phyloP scores from a whole-genome alignment of 2,329 filamentous ascomycete species.

The Ceratocystis papillata region DNA sequence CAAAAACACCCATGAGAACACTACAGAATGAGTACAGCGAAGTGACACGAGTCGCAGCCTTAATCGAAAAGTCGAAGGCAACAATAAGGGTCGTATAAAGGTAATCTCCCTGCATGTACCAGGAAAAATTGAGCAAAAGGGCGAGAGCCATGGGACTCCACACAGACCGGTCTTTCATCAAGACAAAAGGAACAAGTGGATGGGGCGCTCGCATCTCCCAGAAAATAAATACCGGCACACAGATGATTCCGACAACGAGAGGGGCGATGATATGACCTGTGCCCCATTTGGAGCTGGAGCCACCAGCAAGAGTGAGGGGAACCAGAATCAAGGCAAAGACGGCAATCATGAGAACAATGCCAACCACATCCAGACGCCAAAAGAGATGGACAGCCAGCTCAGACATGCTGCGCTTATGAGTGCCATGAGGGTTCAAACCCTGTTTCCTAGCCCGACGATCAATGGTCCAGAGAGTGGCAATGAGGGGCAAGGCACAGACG shows the following conservation, averaged over 20 bases:
- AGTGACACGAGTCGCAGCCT: constrained; percentile 47
- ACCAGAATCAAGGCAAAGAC: constrained; percentile 39
- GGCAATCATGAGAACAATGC: constrained; percentile 38
- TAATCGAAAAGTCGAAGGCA: constrained; percentile 48
- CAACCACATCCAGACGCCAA: constrained; percentile 38
- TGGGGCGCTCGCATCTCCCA: constrained; percentile 40
- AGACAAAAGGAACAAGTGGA: constrained; percentile 48
- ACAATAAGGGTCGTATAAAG: constrained; percentile 53
- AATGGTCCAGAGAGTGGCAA: constrained; percentile 42
- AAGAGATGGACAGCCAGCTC: constrained; percentile 32
- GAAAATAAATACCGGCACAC: constrained; percentile 42
- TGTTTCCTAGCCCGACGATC: constrained; percentile 41
- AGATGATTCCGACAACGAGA: constrained; percentile 38
- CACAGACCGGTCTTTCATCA: constrained; percentile 53
- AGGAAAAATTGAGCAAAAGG: constrained; percentile 45
- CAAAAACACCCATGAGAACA: constrained; percentile 46
- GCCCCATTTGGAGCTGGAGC: constrained; percentile 34
- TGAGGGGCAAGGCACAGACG: constrained; percentile 45
- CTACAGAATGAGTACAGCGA: constrained; percentile 49
- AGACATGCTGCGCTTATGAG: constrained; percentile 29
- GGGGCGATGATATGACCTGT: constrained; percentile 35
- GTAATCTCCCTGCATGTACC: constrained; percentile 54
- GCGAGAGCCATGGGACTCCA: constrained; percentile 54
- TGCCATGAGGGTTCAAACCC: constrained; percentile 37
- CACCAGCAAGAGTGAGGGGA: constrained; percentile 39